Evolutionary conservation across 129 eudicot species (phyloP).

Genomic region (Mikania micrantha): DNA sequence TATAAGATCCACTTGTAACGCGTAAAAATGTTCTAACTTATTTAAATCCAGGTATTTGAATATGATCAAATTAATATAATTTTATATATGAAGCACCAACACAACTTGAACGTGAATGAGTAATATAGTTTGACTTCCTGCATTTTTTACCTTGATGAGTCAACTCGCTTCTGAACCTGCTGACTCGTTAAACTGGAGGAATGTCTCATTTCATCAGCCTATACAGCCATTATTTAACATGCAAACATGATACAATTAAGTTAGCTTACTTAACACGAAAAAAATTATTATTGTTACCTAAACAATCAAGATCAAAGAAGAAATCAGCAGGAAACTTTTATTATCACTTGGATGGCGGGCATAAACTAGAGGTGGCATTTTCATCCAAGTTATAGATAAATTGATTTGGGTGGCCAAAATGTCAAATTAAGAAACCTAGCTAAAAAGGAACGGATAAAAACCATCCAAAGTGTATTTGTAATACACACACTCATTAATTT

Average conservation of each 20-base stretch:
- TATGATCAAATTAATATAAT: too few relatives aligned
- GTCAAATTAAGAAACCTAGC: neutral
- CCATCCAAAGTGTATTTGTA: neutral
- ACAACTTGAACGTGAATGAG: too few relatives aligned
- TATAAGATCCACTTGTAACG: too few relatives aligned
- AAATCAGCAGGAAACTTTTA: neutral
- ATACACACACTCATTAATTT: neutral
- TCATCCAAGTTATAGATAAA: neutral
- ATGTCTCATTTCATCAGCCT: conserved; percentile 34
- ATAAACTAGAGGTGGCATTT: conserved; percentile 4
- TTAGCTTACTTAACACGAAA: neutral
- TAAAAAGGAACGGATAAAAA: neutral
- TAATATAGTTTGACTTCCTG: too few relatives aligned
- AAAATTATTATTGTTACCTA: neutral
- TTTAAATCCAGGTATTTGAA: too few relatives aligned
- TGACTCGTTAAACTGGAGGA: conserved; percentile 26
- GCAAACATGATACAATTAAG: conserved; percentile 6
- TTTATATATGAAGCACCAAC: too few relatives aligned
- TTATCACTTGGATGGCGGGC: conserved; percentile 39
- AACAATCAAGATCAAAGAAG: neutral
- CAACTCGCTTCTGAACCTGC: conserved; percentile 29
- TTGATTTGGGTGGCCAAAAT: neutral
- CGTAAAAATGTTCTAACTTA: neutral
- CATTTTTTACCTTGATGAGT: conserved; percentile 38
- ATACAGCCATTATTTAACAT: conserved; percentile 15